Percentiles rank a stretch among this genome's conserved stretches.
These are phyloP conservation scores for Ganoderma resinaceum DNA, from an alignment of 1,284 basidiomycete species.

Conservation along the genomic window DNA sequence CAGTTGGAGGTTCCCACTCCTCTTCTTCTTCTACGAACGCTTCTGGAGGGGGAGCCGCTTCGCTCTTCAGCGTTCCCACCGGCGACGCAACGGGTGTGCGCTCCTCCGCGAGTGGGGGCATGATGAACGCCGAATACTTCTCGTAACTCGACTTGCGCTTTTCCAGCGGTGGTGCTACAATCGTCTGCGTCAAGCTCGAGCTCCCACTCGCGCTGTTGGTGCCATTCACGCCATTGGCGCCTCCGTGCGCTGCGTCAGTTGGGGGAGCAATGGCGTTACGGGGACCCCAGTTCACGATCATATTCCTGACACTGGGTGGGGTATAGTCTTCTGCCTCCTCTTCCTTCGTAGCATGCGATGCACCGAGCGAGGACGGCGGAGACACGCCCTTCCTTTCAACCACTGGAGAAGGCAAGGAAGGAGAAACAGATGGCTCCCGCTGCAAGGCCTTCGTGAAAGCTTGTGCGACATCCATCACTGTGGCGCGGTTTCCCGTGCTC, in stretches of 20 bases:
- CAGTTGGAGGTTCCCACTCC: constrained; percentile 2
- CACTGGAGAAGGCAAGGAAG: constrained; percentile 7
- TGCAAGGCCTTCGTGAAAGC: constrained; percentile 51
- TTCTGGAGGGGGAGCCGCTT: constrained; percentile 31
- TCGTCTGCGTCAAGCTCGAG: constrained; percentile 4
- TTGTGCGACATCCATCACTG: constrained; percentile 81
- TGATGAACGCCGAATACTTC: constrained; percentile 62
- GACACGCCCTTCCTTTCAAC: constrained; percentile 10
- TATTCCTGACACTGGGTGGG: constrained; percentile 34
- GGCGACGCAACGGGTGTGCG: constrained; percentile 66
- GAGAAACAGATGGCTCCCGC: constrained; percentile 16
- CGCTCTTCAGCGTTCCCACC: constrained; percentile 55
- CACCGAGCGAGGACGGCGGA: constrained; percentile 13
- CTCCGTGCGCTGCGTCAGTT: constrained; percentile 13
- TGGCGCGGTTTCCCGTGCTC: constrained; percentile 71
- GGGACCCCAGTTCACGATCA: constrained; percentile 36
- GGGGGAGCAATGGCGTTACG: constrained; percentile 3
- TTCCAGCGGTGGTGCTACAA: constrained; percentile 43
- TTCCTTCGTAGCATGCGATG: constrained; percentile 7
- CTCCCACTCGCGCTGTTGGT: neutral
- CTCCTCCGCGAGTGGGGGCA: constrained; percentile 75
- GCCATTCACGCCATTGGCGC: constrained; percentile 5
- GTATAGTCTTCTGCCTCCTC: constrained; percentile 27
- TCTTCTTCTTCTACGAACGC: constrained; percentile 18
- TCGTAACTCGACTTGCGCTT: constrained; percentile 72